A percentile compares a stretch with the other conserved stretches of the same genome.
Conservation (phyloP, 2,329 filamentous ascomycete genomes). For the Cephalotrichum gorgonifer region DNA sequence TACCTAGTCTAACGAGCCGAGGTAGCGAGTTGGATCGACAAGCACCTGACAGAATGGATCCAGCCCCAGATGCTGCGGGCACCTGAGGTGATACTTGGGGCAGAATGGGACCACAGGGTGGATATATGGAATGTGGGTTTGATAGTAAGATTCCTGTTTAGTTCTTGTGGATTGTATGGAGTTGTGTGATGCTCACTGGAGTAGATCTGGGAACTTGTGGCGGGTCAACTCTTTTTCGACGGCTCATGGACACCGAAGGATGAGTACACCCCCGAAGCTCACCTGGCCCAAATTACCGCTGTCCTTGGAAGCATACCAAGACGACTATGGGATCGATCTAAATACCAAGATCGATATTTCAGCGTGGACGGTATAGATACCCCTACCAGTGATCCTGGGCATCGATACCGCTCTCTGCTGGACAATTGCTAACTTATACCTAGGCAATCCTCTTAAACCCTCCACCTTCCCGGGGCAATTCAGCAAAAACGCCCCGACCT, state of each 20-base stretch:
- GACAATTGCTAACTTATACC: not conserved
- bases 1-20: not conserved
- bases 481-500: conserved; percentile 4
- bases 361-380: not conserved
- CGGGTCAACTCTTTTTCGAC: conserved; percentile 14
- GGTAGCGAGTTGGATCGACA: conserved; percentile 14
- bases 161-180: not conserved
- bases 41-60: conserved; percentile 15
- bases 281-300: conserved; percentile 14
- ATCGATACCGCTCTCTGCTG: not conserved
- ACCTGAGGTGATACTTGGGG: conserved; percentile 16
- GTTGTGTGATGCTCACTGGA: not conserved
- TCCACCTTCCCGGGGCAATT: conserved; percentile 9
- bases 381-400: not conserved
- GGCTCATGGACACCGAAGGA: conserved; percentile 10
- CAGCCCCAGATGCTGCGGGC: conserved; percentile 14
- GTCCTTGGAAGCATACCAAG: conserved; percentile 11
- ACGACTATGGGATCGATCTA: conserved; percentile 7
- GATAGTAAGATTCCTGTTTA: conserved; percentile 6
- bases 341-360: not conserved
- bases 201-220: conserved; percentile 13
- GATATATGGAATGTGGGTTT: conserved; percentile 15
- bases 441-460: conserved; percentile 8
- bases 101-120: conserved; percentile 13
- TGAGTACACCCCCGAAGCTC: conserved; percentile 13